phyloP scores from a whole-genome alignment of 371 early-diverging fungal genomes.

The Mortierella sp. region DNA sequence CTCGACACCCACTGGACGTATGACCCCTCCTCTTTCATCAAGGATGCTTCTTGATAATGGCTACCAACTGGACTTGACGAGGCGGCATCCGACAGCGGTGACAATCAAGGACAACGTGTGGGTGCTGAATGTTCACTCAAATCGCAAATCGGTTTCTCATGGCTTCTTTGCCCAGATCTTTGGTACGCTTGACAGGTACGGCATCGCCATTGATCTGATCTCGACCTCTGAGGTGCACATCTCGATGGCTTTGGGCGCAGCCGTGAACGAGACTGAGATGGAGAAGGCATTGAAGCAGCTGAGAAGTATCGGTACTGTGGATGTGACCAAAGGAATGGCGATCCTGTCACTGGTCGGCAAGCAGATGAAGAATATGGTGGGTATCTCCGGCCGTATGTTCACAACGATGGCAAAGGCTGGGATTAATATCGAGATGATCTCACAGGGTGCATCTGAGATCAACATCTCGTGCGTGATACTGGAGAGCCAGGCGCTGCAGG shows the following conservation, averaged over 20 bases:
- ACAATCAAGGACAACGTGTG: conserved; percentile 96
- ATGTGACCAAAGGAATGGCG: conserved; percentile 85
- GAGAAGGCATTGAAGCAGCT: conserved; percentile 77
- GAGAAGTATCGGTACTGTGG: conserved; percentile 76
- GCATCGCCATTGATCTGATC: conserved; percentile 95
- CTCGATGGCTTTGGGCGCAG: conserved; percentile 91
- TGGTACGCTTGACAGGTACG: conserved; percentile 85
- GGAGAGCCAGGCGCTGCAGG: conserved; percentile 73
- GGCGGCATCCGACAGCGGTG: conserved; percentile 92
- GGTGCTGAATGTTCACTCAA: conserved; percentile 95
- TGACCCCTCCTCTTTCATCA: conserved; percentile 72
- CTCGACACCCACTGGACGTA: conserved; percentile 57
- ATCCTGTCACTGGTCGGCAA: conserved; percentile 96
- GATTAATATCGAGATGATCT: conserved; percentile 98
- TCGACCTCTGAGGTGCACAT: conserved; percentile 97
- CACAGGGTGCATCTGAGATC: conserved; percentile 97
- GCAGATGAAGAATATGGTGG: conserved; percentile 97
- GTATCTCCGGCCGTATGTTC: conserved; percentile 95
- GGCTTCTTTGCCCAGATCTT: conserved; percentile 97
- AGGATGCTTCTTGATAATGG: conserved; percentile 80
- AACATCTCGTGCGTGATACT: conserved; percentile 97
- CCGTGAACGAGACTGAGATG: conserved; percentile 70
- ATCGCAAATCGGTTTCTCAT: conserved; percentile 93
- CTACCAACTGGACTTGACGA: conserved; percentile 75
- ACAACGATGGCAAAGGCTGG: conserved; percentile 86